Conservation (phyloP, 192 early-diverging fungal genomes). For the Umbelopsis vinacea region DNA sequence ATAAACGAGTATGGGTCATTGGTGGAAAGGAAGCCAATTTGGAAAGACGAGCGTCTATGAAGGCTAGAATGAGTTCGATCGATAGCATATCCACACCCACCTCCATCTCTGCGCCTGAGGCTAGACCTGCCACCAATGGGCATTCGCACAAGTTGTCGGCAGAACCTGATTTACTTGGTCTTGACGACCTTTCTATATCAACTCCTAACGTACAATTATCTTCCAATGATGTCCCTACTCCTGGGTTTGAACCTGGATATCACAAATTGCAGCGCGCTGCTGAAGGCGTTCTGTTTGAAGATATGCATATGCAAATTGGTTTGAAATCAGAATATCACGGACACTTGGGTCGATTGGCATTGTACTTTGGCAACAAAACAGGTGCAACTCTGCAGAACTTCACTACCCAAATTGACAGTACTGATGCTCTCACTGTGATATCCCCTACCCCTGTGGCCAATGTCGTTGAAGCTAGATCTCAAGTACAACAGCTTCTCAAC, state of each 20-base stretch:
- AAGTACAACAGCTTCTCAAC: slow-evolving; percentile 85
- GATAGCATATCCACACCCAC: slow-evolving; percentile 7
- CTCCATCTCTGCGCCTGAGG: not conserved
- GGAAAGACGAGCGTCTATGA: slow-evolving; percentile 52
- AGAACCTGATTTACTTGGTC: slow-evolving; percentile 40
- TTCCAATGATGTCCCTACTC: slow-evolving; percentile 35
- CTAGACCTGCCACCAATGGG: not conserved
- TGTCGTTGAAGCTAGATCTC: slow-evolving; percentile 66
- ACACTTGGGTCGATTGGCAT: slow-evolving; percentile 83
- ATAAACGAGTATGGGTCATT: slow-evolving; percentile 93
- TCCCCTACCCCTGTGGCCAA: slow-evolving; percentile 58
- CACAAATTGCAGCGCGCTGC: slow-evolving; percentile 66
- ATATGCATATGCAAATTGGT: slow-evolving; percentile 86
- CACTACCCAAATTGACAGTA: slow-evolving; percentile 55
- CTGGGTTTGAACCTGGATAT: slow-evolving; percentile 57
- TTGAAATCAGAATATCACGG: slow-evolving; percentile 94
- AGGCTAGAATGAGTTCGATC: slow-evolving; percentile 35
- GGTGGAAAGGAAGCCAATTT: slow-evolving; percentile 86
- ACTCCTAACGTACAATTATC: not conserved
- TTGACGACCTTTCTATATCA: slow-evolving; percentile 36
- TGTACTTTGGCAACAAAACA: slow-evolving; percentile 93
- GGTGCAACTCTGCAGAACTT: slow-evolving; percentile 68
- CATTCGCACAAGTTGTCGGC: not conserved
- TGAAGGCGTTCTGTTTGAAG: slow-evolving; percentile 94
- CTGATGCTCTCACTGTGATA: slow-evolving; percentile 53